Evolutionary conservation across 768 basidiomycete genomes (phyloP).

Genomic region (Pulveroboletus sp.): DNA sequence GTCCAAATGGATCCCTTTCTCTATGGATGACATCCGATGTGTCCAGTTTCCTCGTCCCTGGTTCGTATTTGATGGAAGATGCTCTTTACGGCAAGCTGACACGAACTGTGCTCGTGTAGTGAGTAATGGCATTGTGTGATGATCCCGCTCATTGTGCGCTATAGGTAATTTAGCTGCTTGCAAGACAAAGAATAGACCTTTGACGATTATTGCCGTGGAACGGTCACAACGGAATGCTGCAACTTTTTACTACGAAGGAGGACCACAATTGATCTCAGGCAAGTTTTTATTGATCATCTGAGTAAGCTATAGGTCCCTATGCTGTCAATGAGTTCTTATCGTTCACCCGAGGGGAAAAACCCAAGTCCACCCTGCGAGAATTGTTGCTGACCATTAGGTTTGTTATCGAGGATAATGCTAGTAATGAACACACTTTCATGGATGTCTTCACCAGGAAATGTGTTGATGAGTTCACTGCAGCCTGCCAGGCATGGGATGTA

Average conservation of each 20-base stretch:
- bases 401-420: neutral
- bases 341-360: slow-evolving; percentile 14
- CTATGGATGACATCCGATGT: slow-evolving; percentile 1
- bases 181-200: slow-evolving; percentile 21
- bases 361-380: slow-evolving; percentile 20
- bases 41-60: slow-evolving; percentile 18
- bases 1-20: slow-evolving; percentile 12
- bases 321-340: neutral
- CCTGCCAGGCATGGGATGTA: slow-evolving; percentile 10
- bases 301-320: slow-evolving; percentile 11
- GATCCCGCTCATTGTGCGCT: neutral
- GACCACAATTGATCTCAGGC: neutral
- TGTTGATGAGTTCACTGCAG: slow-evolving; percentile 16
- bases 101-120: slow-evolving; percentile 20
- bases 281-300: slow-evolving; percentile 28
- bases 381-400: slow-evolving; percentile 24
- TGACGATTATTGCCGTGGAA: slow-evolving; percentile 14
- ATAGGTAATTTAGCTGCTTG: slow-evolving; percentile 29
- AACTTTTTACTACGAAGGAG: neutral
- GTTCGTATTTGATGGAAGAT: slow-evolving; percentile 19
- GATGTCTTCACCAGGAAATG: slow-evolving; percentile 6
- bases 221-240: slow-evolving; percentile 20
- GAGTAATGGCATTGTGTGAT: slow-evolving; percentile 1
- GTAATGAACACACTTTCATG: neutral
- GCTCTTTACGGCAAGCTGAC: slow-evolving; percentile 1